Conservation (phyloP, 768 basidiomycete species). For the Pilatotrama ljubarskyi region DNA sequence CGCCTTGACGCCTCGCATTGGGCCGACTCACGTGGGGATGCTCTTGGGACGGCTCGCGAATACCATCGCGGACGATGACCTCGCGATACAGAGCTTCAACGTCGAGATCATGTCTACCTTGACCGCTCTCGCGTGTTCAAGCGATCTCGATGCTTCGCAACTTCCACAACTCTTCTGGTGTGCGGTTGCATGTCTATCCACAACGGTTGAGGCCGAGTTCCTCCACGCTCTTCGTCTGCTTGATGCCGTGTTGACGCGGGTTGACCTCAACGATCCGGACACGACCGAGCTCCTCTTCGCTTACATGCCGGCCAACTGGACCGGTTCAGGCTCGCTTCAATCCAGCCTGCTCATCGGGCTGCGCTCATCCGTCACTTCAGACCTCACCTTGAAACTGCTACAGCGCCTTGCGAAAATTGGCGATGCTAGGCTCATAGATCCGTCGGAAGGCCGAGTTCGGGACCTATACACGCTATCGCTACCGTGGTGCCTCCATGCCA, state of each 20-base stretch:
- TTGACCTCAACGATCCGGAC: slow-evolving; percentile 71
- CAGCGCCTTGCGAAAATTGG: slow-evolving; percentile 59
- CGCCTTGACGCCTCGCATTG: slow-evolving; percentile 70
- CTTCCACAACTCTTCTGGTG: slow-evolving; percentile 90
- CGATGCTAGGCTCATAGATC: slow-evolving; percentile 68
- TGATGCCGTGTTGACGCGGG: slow-evolving; percentile 59
- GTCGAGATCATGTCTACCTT: slow-evolving; percentile 81
- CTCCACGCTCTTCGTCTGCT: slow-evolving; percentile 64
- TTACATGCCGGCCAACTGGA: slow-evolving; percentile 74
- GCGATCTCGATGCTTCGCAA: slow-evolving; percentile 58
- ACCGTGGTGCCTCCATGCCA: slow-evolving; percentile 87
- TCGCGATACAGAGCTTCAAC: slow-evolving; percentile 79
- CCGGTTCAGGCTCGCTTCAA: slow-evolving; percentile 62
- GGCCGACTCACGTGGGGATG: slow-evolving; percentile 70
- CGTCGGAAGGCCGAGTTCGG: slow-evolving; percentile 68
- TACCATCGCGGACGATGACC: slow-evolving; percentile 75
- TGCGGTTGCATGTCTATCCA: slow-evolving; percentile 75
- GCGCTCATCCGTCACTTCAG: slow-evolving; percentile 71
- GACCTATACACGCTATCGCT: slow-evolving; percentile 79
- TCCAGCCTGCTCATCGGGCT: slow-evolving; percentile 72
- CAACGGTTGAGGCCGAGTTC: slow-evolving; percentile 83
- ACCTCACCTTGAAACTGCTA: slow-evolving; percentile 67
- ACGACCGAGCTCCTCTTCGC: slow-evolving; percentile 68
- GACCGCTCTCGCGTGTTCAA: slow-evolving; percentile 54
- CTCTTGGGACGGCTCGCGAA: slow-evolving; percentile 82